Evolutionary conservation across 2,329 filamentous ascomycete species (phyloP).

Genomic region (Fusarium concolor): DNA sequence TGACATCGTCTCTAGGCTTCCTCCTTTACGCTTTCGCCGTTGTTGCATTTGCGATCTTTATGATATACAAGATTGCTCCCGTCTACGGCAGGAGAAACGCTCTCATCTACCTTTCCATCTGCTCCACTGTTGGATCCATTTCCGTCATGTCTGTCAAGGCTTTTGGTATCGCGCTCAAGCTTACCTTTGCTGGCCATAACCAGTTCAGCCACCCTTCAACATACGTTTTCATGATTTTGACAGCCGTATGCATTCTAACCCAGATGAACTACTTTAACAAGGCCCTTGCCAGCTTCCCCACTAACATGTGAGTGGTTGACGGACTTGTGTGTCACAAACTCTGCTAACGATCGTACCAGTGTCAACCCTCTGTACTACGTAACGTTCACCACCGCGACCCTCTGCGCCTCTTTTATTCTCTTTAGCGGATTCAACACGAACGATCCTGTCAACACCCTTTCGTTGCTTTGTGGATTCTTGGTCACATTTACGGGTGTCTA

Average conservation of each 20-base stretch:
- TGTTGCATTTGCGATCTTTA: constrained; percentile 84
- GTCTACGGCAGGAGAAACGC: constrained; percentile 94
- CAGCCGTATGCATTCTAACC: constrained; percentile 91
- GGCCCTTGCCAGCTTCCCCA: constrained; percentile 94
- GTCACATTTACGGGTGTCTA: constrained; percentile 97
- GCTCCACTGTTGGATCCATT: constrained; percentile 94
- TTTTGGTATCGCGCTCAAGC: constrained; percentile 96
- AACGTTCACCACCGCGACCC: constrained; percentile 93
- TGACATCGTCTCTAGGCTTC: constrained; percentile 72
- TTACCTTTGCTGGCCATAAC: constrained; percentile 92
- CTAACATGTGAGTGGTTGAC: constrained; percentile 81
- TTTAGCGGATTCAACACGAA: constrained; percentile 97
- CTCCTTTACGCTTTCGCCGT: constrained; percentile 86
- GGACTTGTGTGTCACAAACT: background rate
- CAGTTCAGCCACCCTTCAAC: constrained; percentile 96
- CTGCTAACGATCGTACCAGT: constrained; percentile 58
- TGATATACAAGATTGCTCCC: constrained; percentile 96
- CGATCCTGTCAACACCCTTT: constrained; percentile 90
- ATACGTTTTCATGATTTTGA: constrained; percentile 96
- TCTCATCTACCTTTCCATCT: constrained; percentile 96
- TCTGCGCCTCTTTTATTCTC: constrained; percentile 94
- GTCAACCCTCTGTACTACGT: constrained; percentile 98
- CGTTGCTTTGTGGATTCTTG: constrained; percentile 90
- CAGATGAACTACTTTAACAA: constrained; percentile 99
- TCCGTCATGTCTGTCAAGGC: constrained; percentile 99